Evolutionary conservation across 208 protist species (phyloP), one percentile per base, ranked within the genome.

Genomic region (Leishmania tarentolae): DNA sequence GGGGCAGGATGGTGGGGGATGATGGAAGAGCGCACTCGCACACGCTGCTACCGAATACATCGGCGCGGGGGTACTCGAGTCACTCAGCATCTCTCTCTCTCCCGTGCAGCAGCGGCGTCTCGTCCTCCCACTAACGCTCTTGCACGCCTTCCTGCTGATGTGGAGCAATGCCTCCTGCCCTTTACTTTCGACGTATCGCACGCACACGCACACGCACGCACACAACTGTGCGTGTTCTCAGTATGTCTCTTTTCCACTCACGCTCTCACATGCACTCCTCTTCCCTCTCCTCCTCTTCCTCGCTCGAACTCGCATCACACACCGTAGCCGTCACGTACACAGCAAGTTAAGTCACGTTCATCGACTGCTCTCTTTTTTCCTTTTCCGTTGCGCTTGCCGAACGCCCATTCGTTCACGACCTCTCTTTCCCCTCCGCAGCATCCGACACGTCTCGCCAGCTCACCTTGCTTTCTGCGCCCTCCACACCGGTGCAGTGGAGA

Each of bases 331-430:
- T 3, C 13, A 40, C 61, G 13, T 31, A 63, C 57, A 28, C 57
- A 63, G 28, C 57, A 63, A 15, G 28, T 63, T 19, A 35, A 31
- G 57, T 15, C 61, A 68, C 31, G 40, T 40, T 40, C 61, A 17
- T 19, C 31, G 61, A 68, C 47, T 75, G 42, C 56, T 69, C 63
- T 40, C 63, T 77, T 79, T 79, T 72, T 78, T 78, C 70, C 78
- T 78, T 78, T 59, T 79, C 37, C 69, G 9, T 53, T 82, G 80
- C 59, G 19, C 15, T 3, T 40, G 35, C 31, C 42, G 66, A 72
- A 66, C 61, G 3, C 31, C 31, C 61, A 15, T 24, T 37, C n/a
- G 3, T 46, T 15, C 31, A 66, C 61, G 11, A 66, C 31, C 15
- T 31, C 31, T 2, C 31, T 31, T 9, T n/a, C 31, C 3, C 61